These are phyloP conservation scores for Calamus simplicifolius DNA, from an alignment of 176 grass and related monocot species.

Conservation along the genomic window DNA sequence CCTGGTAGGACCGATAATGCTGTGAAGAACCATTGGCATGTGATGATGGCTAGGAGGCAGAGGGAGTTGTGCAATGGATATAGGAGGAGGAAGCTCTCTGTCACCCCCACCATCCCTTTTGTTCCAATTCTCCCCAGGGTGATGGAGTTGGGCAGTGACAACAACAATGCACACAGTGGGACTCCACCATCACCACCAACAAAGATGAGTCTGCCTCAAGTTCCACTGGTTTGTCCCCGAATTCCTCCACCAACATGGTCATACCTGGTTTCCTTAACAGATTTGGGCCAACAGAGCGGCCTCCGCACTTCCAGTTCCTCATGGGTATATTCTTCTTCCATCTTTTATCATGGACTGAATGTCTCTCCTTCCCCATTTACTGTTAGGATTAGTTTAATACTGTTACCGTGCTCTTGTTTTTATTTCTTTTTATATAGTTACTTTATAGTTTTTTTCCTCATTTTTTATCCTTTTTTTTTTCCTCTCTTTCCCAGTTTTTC, in stretches of 20 bases:
- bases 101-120: not conserved
- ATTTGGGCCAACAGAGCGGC: not conserved
- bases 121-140: not conserved
- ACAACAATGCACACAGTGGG: slow-evolving; percentile 10
- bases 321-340: slow-evolving; percentile 1
- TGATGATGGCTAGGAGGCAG: slow-evolving; percentile 20
- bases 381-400: too few species aligned
- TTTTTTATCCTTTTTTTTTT: too few species aligned
- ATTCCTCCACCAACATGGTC: too few species aligned
- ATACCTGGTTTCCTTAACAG: not conserved
- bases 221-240: not conserved
- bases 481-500: too few species aligned
- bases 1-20: slow-evolving; percentile 20
- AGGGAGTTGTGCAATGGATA: slow-evolving; percentile 3
- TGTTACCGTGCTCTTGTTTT: too few species aligned
- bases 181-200: slow-evolving; percentile 7
- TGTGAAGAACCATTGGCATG: slow-evolving; percentile 30
- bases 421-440: too few species aligned
- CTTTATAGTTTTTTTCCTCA: too few species aligned
- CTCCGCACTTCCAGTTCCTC: not conserved
- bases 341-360: too few species aligned
- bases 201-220: not conserved
- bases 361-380: not conserved
- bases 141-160: not conserved
- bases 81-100: slow-evolving; percentile 6